Conservation (phyloP, 768 basidiomycete species). For the Suillus weaverae region DNA sequence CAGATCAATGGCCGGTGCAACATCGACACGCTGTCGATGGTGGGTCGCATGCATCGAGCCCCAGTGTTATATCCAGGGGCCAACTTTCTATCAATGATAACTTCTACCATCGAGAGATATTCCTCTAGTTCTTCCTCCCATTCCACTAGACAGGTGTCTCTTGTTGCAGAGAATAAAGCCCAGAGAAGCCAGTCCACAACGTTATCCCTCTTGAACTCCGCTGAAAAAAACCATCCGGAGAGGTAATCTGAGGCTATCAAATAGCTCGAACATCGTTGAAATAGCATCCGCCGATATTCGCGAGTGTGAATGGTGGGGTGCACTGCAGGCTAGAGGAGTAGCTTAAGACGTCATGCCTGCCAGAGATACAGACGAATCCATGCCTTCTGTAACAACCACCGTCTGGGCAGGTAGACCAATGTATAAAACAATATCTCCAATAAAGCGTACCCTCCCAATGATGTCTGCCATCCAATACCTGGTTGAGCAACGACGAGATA, state of each 20-base stretch:
- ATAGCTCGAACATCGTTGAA: conserved; percentile 44
- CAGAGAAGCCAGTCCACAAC: conserved; percentile 63
- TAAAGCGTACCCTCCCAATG: conserved; percentile 35
- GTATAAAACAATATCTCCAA: conserved; percentile 51
- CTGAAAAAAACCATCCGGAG: conserved; percentile 55
- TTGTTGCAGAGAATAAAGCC: conserved; percentile 53
- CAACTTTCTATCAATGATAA: conserved; percentile 40
- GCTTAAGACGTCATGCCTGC: background rate
- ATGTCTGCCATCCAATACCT: background rate
- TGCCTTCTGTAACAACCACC: conserved; percentile 46
- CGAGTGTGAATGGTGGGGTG: conserved; percentile 40
- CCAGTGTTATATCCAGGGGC: conserved; percentile 39
- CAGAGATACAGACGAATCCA: background rate
- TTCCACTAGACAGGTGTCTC: conserved; percentile 30
- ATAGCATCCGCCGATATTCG: conserved; percentile 46
- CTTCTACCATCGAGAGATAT: conserved; percentile 46
- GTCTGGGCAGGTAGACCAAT: conserved; percentile 49
- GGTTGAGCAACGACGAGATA: conserved; percentile 18
- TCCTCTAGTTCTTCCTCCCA: conserved; percentile 53
- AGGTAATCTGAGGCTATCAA: conserved; percentile 29
- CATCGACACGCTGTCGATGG: conserved; percentile 56
- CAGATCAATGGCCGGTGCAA: conserved; percentile 62
- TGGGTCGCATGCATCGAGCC: conserved; percentile 48
- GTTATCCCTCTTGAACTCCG: conserved; percentile 45
- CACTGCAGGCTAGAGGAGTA: conserved; percentile 26